Evolutionary conservation across 495 filamentous ascomycete species (phyloP), one percentile per base, ranked within the genome.

Genomic region (Xylaria flabelliformis): DNA sequence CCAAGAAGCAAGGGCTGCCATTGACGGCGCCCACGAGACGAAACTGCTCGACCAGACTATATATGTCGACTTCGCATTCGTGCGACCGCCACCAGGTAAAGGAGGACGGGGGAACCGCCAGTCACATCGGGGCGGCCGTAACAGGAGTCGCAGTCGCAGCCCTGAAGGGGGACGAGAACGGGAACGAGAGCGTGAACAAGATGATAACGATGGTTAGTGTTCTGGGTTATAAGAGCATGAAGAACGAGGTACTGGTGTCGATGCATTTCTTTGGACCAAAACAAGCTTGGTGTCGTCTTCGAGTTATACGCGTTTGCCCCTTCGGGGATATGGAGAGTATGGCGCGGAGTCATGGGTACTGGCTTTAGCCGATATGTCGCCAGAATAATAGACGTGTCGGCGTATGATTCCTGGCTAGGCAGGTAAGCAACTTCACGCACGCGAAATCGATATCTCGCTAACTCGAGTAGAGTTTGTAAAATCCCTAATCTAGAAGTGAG

Each of bases 1-100:
- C 24, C 87, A 90, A 73, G 94, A 97, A 80, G 96, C 95, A 26
- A 88, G 89, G 63, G 92, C 91, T 44, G 95, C 95, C 59, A 95
- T 98, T 77, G 92, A 94, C 77, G 91, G 91, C 74, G 91, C 94
- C 62, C 89, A 97, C 81, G 87, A 89, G 39, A 88, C 88, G 41
- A 95, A 97, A 81, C 82, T 98, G 42, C 90, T 99, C 39, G 96
- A 98, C 73, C 94, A 98, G 86, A 97, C 93, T 1, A 90, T 99
- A 59, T 80, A 87, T 61, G 94, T 97, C 56, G 97, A 99, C 84
- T 99, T 95, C 80, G 97, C 95, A 3, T 98, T 99, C 81, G 97
- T 99, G 51, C 89, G 97, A 63, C 95, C 97, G 59, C 95, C 97
- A 53, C 94, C 94, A 17, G 85, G 88, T 24, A 89, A 91, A 79